Evolutionary conservation across 73 alveolate species (phyloP).

Genomic region (Halteria grandinella): DNA sequence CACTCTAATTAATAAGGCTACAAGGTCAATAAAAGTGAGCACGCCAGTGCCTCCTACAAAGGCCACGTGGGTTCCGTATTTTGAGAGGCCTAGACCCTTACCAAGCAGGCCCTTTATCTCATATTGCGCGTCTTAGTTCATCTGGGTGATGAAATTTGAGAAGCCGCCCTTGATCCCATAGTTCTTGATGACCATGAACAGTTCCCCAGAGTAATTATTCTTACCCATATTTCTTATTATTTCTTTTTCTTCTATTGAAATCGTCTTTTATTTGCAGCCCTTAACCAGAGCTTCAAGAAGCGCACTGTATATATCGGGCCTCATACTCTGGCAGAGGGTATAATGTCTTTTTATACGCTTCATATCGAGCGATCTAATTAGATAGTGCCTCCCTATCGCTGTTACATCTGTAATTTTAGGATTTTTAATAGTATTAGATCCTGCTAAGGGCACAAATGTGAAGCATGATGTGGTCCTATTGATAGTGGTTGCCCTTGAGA

Average conservation of each 20-base stretch:
- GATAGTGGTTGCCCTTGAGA: background rate
- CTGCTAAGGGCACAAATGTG: conserved; percentile 5
- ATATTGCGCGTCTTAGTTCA: too few relatives aligned
- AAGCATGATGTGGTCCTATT: too few relatives aligned
- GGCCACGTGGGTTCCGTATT: conserved; percentile 35
- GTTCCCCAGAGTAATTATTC: background rate
- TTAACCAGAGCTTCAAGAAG: background rate
- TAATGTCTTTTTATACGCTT: conserved; percentile 27
- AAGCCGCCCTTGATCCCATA: conserved; percentile 27
- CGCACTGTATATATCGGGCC: background rate
- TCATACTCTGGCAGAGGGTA: conserved; percentile 36
- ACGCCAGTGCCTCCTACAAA: conserved; percentile 63
- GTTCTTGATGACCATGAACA: conserved; percentile 14
- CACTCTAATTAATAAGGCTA: conserved; percentile 50
- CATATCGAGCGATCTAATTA: background rate
- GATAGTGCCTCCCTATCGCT: conserved; percentile 48
- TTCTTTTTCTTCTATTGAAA: too few relatives aligned
- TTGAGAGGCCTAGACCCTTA: conserved; percentile 43
- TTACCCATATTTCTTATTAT: too few relatives aligned
- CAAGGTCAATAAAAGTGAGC: conserved; percentile 56
- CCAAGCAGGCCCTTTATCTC: conserved; percentile 63
- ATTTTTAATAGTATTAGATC: background rate
- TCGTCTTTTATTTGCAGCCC: too few relatives aligned
- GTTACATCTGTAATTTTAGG: conserved; percentile 22
- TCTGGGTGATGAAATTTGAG: background rate